Percentiles rank a stretch among this genome's conserved stretches.
Evolutionary conservation across 768 basidiomycete species (phyloP).

Genomic region (Phaeotremella skinneri): DNA sequence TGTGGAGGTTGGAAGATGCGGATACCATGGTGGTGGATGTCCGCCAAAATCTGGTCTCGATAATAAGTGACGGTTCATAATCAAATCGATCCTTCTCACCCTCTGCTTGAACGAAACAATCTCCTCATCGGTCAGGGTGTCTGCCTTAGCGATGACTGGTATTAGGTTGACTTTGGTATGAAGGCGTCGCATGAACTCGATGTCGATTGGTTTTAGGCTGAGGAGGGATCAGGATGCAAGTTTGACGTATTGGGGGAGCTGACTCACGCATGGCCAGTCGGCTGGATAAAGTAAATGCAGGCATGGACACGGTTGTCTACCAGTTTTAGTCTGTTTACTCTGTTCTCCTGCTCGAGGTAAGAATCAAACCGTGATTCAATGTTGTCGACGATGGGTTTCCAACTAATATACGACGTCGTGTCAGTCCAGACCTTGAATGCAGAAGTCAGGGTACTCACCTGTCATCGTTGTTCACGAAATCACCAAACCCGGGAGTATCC

Average conservation of each 20-base stretch:
- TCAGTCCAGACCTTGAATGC: background rate
- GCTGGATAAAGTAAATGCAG: conserved; percentile 98
- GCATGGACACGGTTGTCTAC: conserved; percentile 97
- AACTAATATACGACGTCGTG: conserved; percentile 61
- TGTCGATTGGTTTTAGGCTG: conserved; percentile 95
- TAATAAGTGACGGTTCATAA: background rate
- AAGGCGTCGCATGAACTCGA: conserved; percentile 97
- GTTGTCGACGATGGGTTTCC: conserved; percentile 98
- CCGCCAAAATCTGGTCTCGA: conserved; percentile 80
- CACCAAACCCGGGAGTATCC: conserved; percentile 97
- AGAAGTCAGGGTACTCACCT: conserved; percentile 59
- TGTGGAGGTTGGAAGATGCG: conserved; percentile 97
- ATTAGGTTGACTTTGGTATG: conserved; percentile 98
- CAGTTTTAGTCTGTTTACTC: conserved; percentile 89
- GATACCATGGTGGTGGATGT: conserved; percentile 93
- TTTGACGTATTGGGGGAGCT: background rate
- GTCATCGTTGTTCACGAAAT: conserved; percentile 99
- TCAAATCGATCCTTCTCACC: conserved; percentile 54
- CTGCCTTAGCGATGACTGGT: conserved; percentile 96
- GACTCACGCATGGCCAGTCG: conserved; percentile 93
- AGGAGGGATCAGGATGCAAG: background rate
- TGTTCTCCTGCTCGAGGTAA: conserved; percentile 97
- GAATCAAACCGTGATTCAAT: conserved; percentile 97
- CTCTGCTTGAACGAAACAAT: conserved; percentile 87
- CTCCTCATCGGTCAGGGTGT: conserved; percentile 96